Conservation (phyloP, 1,284 basidiomycete species). For the Earliella scabrosa region DNA sequence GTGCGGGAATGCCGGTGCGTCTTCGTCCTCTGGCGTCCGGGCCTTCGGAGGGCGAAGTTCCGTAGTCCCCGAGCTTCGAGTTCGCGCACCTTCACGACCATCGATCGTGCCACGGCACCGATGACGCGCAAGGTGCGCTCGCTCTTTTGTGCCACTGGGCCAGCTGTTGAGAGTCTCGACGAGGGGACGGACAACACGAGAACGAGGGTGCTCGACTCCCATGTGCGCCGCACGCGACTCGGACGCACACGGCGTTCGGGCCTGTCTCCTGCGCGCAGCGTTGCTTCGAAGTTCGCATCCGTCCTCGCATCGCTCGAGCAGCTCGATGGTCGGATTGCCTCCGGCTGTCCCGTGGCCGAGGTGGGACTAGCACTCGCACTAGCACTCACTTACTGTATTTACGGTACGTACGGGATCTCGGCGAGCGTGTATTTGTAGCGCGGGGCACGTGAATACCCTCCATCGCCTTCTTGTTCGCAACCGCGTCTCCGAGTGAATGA, state of each 20-base stretch:
- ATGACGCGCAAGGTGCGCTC: neutral
- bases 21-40: neutral
- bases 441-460: neutral
- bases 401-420: neutral
- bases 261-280: neutral
- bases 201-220: constrained; percentile 1
- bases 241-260: constrained; percentile 13
- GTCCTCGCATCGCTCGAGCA: neutral
- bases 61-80: neutral
- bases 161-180: neutral
- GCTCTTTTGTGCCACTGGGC: neutral
- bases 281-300: neutral
- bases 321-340: neutral
- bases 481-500: neutral
- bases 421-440: neutral
- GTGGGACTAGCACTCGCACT: neutral
- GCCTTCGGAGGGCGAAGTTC: neutral
- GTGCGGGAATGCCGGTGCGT: neutral
- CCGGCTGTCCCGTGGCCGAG: neutral
- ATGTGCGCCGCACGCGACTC: constrained; percentile 11
- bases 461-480: neutral
- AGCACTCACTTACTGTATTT: neutral
- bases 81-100: neutral
- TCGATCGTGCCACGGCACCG: neutral
- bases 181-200: neutral